Conservation (phyloP, 2,329 filamentous ascomycete genomes). For the Microcyclosporella mali region DNA sequence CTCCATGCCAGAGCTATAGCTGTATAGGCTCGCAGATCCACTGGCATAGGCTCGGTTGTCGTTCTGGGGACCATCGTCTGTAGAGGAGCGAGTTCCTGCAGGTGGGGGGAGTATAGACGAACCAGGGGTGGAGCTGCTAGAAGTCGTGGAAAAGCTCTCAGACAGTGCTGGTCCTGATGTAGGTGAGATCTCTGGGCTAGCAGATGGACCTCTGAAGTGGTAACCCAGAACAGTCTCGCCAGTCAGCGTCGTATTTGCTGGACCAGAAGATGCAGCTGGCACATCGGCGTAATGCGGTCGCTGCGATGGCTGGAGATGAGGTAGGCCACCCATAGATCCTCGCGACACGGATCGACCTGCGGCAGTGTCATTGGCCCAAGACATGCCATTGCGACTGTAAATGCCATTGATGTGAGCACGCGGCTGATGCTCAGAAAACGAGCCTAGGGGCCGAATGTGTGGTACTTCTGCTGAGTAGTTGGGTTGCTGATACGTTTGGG, state of each 20-base stretch:
- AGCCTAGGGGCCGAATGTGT: slow-evolving; percentile 22
- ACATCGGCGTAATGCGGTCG: slow-evolving; percentile 3
- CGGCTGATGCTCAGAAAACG: slow-evolving; percentile 18
- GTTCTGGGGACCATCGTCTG: slow-evolving; percentile 4
- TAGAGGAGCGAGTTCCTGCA: slow-evolving; percentile 11
- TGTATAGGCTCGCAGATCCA: slow-evolving; percentile 23
- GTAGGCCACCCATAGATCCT: slow-evolving; percentile 8
- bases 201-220: slow-evolving; percentile 21
- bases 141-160: slow-evolving; percentile 18
- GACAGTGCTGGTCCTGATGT: slow-evolving; percentile 14
- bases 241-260: slow-evolving; percentile 8
- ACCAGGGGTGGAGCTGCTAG: slow-evolving; percentile 13
- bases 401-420: slow-evolving; percentile 24
- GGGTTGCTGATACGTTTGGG: slow-evolving; percentile 16
- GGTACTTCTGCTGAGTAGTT: slow-evolving; percentile 18
- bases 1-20: slow-evolving; percentile 24
- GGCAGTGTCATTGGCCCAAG: slow-evolving; percentile 21
- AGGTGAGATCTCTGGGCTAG: slow-evolving; percentile 23
- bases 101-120: slow-evolving; percentile 21
- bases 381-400: slow-evolving; percentile 28
- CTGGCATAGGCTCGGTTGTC: slow-evolving; percentile 9
- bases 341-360: slow-evolving; percentile 9
- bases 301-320: slow-evolving; percentile 1
- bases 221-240: slow-evolving; percentile 24
- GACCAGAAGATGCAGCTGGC: slow-evolving; percentile 6